These are phyloP conservation scores for Apodospora peruviana DNA, from an alignment of 495 filamentous ascomycete genomes.

Conservation along the genomic window DNA sequence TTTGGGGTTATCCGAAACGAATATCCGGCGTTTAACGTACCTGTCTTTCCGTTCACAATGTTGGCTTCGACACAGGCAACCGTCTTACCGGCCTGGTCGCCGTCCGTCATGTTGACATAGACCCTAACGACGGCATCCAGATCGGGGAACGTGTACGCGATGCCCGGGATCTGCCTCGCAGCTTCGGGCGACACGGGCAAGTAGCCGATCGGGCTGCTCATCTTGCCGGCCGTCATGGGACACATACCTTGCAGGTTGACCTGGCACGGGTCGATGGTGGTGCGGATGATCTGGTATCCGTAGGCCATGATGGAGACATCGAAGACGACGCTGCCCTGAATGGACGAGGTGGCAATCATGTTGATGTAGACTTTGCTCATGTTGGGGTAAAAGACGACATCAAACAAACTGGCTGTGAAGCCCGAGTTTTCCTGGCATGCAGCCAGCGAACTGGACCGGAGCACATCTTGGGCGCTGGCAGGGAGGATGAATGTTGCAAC, in stretches of 20 bases:
- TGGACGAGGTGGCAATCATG: constrained; percentile 77
- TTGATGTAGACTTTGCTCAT: constrained; percentile 67
- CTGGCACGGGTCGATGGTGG: constrained; percentile 71
- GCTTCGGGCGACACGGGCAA: constrained; percentile 53
- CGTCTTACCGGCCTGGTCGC: constrained; percentile 38
- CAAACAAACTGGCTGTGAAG: constrained; percentile 79
- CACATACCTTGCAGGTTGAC: constrained; percentile 70
- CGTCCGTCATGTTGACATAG: constrained; percentile 63
- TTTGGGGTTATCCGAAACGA: too few relatives aligned
- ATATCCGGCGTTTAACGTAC: constrained; percentile 15
- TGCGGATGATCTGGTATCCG: constrained; percentile 61
- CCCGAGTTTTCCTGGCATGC: constrained; percentile 72
- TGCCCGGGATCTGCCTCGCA: constrained; percentile 64
- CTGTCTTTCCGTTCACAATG: constrained; percentile 86
- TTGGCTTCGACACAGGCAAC: constrained; percentile 86
- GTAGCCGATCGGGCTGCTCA: constrained; percentile 69
- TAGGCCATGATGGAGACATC: constrained; percentile 75
- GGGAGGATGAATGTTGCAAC: constrained; percentile 26
- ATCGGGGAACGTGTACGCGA: constrained; percentile 87
- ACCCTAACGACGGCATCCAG: constrained; percentile 84
- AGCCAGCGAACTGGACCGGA: constrained; percentile 72
- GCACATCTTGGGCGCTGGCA: constrained; percentile 28
- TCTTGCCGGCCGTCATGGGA: constrained; percentile 84
- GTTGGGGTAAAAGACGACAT: constrained; percentile 70
- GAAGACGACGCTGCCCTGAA: constrained; percentile 78